A percentile compares a stretch with the other conserved stretches of the same genome.
These are phyloP conservation scores for Trichoderma koningiopsis DNA, from an alignment of 2,329 filamentous ascomycete species.

Conservation along the genomic window DNA sequence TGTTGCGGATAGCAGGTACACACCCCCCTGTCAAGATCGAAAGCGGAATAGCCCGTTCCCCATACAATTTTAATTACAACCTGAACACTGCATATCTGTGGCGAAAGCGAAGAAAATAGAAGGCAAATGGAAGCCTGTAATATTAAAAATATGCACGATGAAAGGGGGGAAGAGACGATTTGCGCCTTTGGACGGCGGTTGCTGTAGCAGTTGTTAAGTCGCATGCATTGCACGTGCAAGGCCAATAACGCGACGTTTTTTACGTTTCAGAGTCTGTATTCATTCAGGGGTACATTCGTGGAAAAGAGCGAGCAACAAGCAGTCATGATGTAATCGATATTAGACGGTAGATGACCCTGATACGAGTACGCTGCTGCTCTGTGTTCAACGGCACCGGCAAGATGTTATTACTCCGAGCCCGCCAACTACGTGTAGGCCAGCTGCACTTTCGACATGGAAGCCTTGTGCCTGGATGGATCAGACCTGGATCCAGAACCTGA, in stretches of 20 bases:
- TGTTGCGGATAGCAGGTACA: neutral
- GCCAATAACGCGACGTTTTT: neutral
- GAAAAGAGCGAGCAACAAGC: neutral
- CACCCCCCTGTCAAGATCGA: neutral
- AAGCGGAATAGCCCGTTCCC: neutral
- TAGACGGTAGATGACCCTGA: neutral
- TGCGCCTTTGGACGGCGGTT: neutral
- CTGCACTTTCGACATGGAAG: neutral
- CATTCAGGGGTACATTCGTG: neutral
- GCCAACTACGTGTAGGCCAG: neutral
- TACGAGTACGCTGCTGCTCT: neutral
- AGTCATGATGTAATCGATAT: neutral
- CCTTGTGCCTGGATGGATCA: neutral
- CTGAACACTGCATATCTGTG: neutral
- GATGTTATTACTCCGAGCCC: neutral
- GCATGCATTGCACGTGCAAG: neutral
- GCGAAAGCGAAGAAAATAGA: neutral
- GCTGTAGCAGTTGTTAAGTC: neutral
- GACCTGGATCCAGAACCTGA: neutral
- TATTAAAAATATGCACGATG: conserved; percentile 5
- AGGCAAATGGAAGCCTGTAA: neutral
- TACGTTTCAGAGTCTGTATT: neutral
- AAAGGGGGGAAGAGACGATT: neutral
- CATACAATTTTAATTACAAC: neutral
- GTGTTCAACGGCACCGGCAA: neutral